Evolutionary conservation across 2,329 filamentous ascomycete genomes (phyloP).

Genomic region (Exophiala spinifera): DNA sequence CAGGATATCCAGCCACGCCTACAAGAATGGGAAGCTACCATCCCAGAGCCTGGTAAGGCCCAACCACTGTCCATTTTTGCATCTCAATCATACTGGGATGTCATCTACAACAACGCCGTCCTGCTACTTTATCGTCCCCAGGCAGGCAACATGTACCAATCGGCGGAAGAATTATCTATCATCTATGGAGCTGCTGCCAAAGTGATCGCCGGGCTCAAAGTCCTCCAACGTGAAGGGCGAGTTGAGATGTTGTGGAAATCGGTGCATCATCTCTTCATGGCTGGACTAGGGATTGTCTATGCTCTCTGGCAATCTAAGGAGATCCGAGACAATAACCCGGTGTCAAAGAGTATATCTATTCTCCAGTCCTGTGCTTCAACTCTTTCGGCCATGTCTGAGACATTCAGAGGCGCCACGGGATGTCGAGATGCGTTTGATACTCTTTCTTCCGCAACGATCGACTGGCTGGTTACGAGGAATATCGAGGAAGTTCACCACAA

Average conservation of each 20-base stretch:
- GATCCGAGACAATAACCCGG: slow-evolving; percentile 29
- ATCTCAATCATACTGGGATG: slow-evolving; percentile 33
- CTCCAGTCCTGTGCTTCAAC: slow-evolving; percentile 34
- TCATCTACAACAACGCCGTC: slow-evolving; percentile 33
- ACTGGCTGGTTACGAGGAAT: slow-evolving; percentile 21
- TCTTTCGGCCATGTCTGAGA: slow-evolving; percentile 35
- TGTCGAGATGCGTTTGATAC: slow-evolving; percentile 34
- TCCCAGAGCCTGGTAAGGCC: slow-evolving; percentile 30
- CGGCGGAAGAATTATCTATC: slow-evolving; percentile 29
- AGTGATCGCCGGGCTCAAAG: slow-evolving; percentile 32
- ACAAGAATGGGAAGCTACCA: slow-evolving; percentile 33
- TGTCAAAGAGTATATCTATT: slow-evolving; percentile 29
- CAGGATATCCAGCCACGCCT: slow-evolving; percentile 34
- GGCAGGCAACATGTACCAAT: slow-evolving; percentile 24
- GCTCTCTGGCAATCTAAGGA: slow-evolving; percentile 35
- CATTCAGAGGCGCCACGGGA: slow-evolving; percentile 34
- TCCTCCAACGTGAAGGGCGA: slow-evolving; percentile 33
- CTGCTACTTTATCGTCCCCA: slow-evolving; percentile 36
- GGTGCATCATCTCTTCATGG: slow-evolving; percentile 36
- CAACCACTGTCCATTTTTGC: slow-evolving; percentile 33
- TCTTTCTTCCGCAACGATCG: slow-evolving; percentile 32
- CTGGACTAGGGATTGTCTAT: slow-evolving; percentile 35
- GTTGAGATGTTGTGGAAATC: slow-evolving; percentile 35
- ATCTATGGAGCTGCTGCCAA: slow-evolving; percentile 32
- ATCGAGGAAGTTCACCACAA: slow-evolving; percentile 19